A percentile compares a stretch with the other conserved stretches of the same genome.
Evolutionary conservation across 495 filamentous ascomycete genomes (phyloP).

Genomic region (Neurospora pannonica): DNA sequence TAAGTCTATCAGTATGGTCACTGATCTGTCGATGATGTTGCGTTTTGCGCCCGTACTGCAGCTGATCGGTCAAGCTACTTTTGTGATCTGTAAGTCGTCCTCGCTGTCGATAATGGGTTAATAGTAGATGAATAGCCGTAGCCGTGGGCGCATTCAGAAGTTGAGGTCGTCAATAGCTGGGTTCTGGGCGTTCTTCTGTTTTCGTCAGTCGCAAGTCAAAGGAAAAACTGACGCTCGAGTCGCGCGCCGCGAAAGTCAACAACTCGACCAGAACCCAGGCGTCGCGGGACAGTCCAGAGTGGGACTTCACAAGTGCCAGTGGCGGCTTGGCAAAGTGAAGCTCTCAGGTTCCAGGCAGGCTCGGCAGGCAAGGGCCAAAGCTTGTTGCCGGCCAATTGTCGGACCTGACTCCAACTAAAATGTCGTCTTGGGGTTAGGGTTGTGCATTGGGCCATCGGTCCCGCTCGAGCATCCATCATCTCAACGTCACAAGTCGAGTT

Average conservation of each 20-base stretch:
- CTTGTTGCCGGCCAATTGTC: not conserved
- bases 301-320: not conserved
- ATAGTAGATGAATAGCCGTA: conserved; percentile 9
- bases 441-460: not conserved
- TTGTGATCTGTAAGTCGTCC: not conserved
- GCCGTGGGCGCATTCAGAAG: conserved; percentile 4
- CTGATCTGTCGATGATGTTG: not conserved
- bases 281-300: not conserved
- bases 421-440: not conserved
- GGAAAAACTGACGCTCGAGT: not conserved
- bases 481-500: not conserved
- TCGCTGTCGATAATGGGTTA: conserved; percentile 2
- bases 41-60: not conserved
- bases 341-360: not conserved
- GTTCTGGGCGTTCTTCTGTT: not conserved
- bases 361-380: not conserved
- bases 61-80: not conserved
- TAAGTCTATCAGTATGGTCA: not conserved
- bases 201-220: conserved; percentile 6
- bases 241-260: conserved; percentile 13
- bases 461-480: not conserved
- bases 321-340: not conserved
- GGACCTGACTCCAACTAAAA: not conserved
- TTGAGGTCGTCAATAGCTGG: not conserved
- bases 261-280: conserved; percentile 8